A percentile compares a stretch with the other conserved stretches of the same genome.
phyloP scores from a whole-genome alignment of 148 eudicot genomes.

The Beta vulgaris region DNA sequence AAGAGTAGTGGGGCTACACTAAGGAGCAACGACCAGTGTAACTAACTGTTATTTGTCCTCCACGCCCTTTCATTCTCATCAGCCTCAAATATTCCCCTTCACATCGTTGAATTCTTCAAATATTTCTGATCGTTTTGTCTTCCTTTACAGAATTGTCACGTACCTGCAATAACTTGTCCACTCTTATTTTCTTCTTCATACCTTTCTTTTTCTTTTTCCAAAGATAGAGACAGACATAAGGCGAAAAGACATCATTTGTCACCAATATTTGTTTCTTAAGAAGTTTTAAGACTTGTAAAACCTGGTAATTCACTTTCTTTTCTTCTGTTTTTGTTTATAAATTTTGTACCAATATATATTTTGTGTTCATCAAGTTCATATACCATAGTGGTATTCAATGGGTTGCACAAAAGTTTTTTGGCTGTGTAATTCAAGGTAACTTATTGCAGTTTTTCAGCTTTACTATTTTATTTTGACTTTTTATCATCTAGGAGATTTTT shows the following conservation, averaged over 20 bases:
- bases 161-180: slow-evolving; percentile 18
- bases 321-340: neutral
- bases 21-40: slow-evolving; percentile 5
- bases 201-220: slow-evolving; percentile 2
- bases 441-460: neutral
- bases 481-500: neutral
- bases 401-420: slow-evolving; percentile 13
- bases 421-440: slow-evolving; percentile 9
- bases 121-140: neutral
- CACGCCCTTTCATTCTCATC: slow-evolving; percentile 9
- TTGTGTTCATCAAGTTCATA: neutral
- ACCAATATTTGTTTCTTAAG: neutral
- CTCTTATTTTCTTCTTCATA: neutral
- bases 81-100: slow-evolving; percentile 2
- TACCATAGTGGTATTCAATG: neutral
- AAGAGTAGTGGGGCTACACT: slow-evolving; percentile 21
- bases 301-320: slow-evolving; percentile 21
- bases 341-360: too few species aligned
- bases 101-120: slow-evolving; percentile 20
- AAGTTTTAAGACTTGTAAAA: neutral
- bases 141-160: neutral
- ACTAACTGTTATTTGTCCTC: neutral
- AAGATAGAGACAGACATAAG: neutral
- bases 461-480: too few species aligned
- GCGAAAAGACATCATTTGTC: slow-evolving; percentile 10